A percentile compares a stretch with the other conserved stretches of the same genome.
Conservation (phyloP, 805 yeast species). For the Yarrowia keelungensis region DNA sequence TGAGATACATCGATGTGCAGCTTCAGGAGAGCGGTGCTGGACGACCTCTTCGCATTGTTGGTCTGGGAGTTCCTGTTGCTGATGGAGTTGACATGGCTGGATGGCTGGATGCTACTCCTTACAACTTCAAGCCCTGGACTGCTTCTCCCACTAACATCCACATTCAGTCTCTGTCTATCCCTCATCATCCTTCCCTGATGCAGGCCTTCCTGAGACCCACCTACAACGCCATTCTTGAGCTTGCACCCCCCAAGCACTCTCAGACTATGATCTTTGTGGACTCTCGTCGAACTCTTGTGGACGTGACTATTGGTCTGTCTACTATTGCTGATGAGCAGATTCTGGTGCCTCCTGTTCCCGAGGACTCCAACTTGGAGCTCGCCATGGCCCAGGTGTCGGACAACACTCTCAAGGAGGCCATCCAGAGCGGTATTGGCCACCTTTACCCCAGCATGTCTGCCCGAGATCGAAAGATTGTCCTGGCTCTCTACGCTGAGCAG, state of each 20-base stretch:
- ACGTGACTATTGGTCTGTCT: slow-evolving; percentile 57
- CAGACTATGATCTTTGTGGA: slow-evolving; percentile 63
- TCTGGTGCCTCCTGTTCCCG: slow-evolving; percentile 53
- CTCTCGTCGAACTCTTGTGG: slow-evolving; percentile 60
- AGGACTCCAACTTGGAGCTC: slow-evolving; percentile 52
- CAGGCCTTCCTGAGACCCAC: slow-evolving; percentile 59
- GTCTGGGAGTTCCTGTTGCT: slow-evolving; percentile 70
- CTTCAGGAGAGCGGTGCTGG: slow-evolving; percentile 47
- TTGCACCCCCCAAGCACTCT: slow-evolving; percentile 41
- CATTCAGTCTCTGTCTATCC: slow-evolving; percentile 55
- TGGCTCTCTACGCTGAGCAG: slow-evolving; percentile 58
- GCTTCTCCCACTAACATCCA: slow-evolving; percentile 63
- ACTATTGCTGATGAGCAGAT: slow-evolving; percentile 50
- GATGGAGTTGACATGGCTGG: slow-evolving; percentile 80
- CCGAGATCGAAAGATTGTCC: slow-evolving; percentile 63
- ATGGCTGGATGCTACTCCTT: slow-evolving; percentile 82
- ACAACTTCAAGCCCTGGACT: slow-evolving; percentile 72
- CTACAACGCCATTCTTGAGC: slow-evolving; percentile 53
- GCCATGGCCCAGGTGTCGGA: slow-evolving; percentile 59
- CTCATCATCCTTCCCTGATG: slow-evolving; percentile 61
- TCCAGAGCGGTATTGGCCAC: slow-evolving; percentile 69
- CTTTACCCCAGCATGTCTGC: slow-evolving; percentile 63
- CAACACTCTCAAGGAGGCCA: slow-evolving; percentile 52
- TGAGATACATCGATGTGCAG: slow-evolving; percentile 73
- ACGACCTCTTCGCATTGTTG: slow-evolving; percentile 65